Conservation (phyloP, 441 rosid species). For the Macaranga tanarius region DNA sequence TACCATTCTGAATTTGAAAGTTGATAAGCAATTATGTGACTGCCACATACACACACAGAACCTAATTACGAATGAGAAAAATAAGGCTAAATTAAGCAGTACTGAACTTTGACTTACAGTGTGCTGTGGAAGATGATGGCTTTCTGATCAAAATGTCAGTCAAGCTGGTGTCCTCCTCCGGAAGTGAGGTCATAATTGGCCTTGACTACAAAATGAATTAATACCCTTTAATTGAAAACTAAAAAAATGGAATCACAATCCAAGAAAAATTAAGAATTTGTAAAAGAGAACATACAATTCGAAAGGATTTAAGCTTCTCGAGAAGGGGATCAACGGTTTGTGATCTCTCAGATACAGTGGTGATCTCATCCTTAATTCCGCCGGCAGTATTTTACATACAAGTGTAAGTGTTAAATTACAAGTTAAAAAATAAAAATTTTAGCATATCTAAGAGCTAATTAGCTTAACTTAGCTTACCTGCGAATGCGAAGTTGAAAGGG, state of each 20-base stretch:
- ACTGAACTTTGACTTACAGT: slow-evolving; percentile 6
- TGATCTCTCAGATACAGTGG: slow-evolving; percentile 67
- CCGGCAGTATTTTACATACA: not conserved
- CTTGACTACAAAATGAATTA: slow-evolving; percentile 45
- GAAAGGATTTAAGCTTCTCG: slow-evolving; percentile 74
- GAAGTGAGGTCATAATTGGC: slow-evolving; percentile 73
- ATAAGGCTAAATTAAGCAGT: not conserved
- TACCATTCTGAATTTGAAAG: not conserved
- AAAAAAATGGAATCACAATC: not conserved
- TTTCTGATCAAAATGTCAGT: slow-evolving; percentile 90
- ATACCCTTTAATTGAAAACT: not conserved
- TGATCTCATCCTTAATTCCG: slow-evolving; percentile 58
- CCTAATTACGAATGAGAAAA: no score
- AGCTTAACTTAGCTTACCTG: no score
- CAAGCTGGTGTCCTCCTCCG: slow-evolving; percentile 78
- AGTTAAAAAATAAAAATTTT: no score
- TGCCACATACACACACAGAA: no score
- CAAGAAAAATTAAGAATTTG: not conserved
- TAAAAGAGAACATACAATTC: slow-evolving; percentile 48
- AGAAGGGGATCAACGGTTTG: slow-evolving; percentile 66
- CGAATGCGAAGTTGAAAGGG: no score
- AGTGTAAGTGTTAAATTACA: no score
- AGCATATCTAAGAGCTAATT: no score
- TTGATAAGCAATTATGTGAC: not conserved
- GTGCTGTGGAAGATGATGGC: slow-evolving; percentile 56